These are phyloP conservation scores for Penicillium odoratum DNA, from an alignment of 495 filamentous ascomycete genomes.

Conservation along the genomic window DNA sequence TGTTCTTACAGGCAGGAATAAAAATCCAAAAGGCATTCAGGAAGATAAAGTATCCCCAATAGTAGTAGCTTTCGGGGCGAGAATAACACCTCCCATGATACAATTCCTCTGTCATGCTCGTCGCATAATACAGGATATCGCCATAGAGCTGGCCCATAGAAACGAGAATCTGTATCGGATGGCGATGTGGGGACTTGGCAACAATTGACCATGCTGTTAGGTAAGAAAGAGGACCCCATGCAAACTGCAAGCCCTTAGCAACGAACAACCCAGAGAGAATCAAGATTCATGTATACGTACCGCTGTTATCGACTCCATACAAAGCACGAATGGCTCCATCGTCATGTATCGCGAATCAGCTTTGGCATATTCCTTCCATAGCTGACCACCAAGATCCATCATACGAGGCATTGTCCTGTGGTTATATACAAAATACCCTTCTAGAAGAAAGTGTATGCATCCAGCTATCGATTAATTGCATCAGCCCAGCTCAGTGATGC, in stretches of 20 bases:
- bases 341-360: slow-evolving; percentile 11
- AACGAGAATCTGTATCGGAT: slow-evolving; percentile 10
- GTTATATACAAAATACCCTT: slow-evolving; percentile 10
- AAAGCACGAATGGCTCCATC: neutral
- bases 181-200: slow-evolving; percentile 3
- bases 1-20: slow-evolving; percentile 1
- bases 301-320: slow-evolving; percentile 14
- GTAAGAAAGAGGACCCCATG: slow-evolving; percentile 11
- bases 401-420: slow-evolving; percentile 1
- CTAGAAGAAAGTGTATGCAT: slow-evolving; percentile 8
- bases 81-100: too few relatives aligned
- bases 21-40: slow-evolving; percentile 10
- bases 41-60: slow-evolving; percentile 17
- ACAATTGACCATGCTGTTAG: slow-evolving; percentile 3
- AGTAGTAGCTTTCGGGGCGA: neutral
- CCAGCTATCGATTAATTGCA: neutral
- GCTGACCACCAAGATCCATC: slow-evolving; percentile 4
- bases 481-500: too few relatives aligned
- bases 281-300: too few relatives aligned
- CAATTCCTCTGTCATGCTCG: neutral
- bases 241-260: neutral
- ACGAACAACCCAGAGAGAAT: too few relatives aligned
- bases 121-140: slow-evolving; percentile 13
- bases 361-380: slow-evolving; percentile 11
- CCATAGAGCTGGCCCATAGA: slow-evolving; percentile 15